A percentile compares a stretch with the other conserved stretches of the same genome.
These are phyloP conservation scores for Wallacemonas rigidus DNA, from an alignment of 208 protist genomes.

Conservation along the genomic window DNA sequence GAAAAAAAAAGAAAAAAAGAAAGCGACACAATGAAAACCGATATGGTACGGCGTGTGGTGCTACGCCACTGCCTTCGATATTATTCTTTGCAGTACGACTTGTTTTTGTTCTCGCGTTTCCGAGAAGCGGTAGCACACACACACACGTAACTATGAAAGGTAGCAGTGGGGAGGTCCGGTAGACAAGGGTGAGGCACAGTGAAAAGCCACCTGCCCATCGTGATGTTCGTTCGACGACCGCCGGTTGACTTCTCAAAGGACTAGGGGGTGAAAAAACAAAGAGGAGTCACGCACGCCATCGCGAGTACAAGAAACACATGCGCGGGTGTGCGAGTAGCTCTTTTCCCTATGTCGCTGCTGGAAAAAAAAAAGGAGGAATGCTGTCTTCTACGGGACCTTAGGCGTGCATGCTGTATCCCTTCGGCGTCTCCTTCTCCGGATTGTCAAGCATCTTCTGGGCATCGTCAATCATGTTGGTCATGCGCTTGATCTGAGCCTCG, in stretches of 20 bases:
- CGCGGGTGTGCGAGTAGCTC: too few species aligned
- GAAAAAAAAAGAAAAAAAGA: background rate
- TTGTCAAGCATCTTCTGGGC: constrained; percentile 55
- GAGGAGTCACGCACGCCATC: too few species aligned
- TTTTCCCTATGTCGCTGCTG: background rate
- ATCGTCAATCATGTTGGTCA: constrained; percentile 76
- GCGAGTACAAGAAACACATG: too few species aligned
- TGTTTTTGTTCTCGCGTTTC: background rate
- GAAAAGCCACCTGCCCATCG: too few species aligned
- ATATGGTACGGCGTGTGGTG: too few species aligned
- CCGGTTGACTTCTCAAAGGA: too few species aligned
- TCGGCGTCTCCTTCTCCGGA: constrained; percentile 53
- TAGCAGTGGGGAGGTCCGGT: too few species aligned
- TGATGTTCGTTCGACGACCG: too few species aligned
- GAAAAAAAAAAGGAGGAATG: constrained; percentile 10
- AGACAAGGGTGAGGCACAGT: background rate
- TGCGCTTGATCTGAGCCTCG: constrained; percentile 52
- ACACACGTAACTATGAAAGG: constrained; percentile 7
- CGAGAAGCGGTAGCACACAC: background rate
- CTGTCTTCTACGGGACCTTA: background rate
- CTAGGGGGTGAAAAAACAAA: too few species aligned
- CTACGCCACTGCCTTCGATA: too few species aligned
- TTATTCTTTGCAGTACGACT: background rate
- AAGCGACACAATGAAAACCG: too few species aligned
- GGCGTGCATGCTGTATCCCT: constrained; percentile 55